Conservation (phyloP, 2,329 filamentous ascomycete genomes). For the Teratosphaeria nubilosa region DNA sequence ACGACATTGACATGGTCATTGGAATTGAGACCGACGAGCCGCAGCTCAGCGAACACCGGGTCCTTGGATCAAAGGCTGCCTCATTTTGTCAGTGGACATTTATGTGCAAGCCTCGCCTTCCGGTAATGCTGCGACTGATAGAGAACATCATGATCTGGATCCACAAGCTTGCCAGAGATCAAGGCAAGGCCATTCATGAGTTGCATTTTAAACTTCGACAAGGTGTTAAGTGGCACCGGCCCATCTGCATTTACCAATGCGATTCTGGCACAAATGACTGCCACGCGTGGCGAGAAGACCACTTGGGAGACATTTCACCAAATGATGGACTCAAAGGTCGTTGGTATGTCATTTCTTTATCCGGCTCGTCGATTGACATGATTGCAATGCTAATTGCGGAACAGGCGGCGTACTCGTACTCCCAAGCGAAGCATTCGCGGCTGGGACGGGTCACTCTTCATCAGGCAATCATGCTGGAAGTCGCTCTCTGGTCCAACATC, state of each 20-base stretch:
- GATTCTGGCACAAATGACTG: slow-evolving; percentile 54
- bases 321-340: slow-evolving; percentile 54
- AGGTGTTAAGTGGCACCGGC: slow-evolving; percentile 61
- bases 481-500: slow-evolving; percentile 59
- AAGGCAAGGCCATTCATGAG: slow-evolving; percentile 49
- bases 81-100: slow-evolving; percentile 72
- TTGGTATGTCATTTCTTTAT: slow-evolving; percentile 32
- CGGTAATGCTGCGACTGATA: slow-evolving; percentile 58
- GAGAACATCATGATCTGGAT: slow-evolving; percentile 61
- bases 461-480: slow-evolving; percentile 59
- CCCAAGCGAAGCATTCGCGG: slow-evolving; percentile 62
- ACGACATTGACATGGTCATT: slow-evolving; percentile 59
- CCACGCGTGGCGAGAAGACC: slow-evolving; percentile 34
- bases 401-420: slow-evolving; percentile 49
- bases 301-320: slow-evolving; percentile 58
- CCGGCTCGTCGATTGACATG: slow-evolving; percentile 18
- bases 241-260: slow-evolving; percentile 60
- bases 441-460: slow-evolving; percentile 62
- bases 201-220: slow-evolving; percentile 60
- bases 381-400: background rate
- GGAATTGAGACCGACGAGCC: slow-evolving; percentile 64
- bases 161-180: slow-evolving; percentile 46
- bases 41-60: slow-evolving; percentile 51
- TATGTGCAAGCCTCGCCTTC: slow-evolving; percentile 57
- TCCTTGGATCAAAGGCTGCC: slow-evolving; percentile 56